These are phyloP conservation scores for Sophora flavescens DNA, from an alignment of 306 rosid genomes.

Conservation along the genomic window DNA sequence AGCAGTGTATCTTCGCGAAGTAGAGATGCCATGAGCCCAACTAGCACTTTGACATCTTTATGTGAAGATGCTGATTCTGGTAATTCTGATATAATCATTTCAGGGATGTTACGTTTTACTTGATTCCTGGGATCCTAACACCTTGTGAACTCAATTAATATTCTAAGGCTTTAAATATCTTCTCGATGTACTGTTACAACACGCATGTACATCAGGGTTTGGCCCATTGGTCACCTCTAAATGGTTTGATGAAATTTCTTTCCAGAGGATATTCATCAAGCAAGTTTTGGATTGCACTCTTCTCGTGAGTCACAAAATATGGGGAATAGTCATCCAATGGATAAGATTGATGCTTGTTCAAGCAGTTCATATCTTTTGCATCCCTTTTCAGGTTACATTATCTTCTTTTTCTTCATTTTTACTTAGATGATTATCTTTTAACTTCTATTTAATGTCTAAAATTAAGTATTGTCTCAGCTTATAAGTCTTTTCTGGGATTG, in stretches of 20 bases:
- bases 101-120: constrained; percentile 26
- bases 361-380: constrained; percentile 50
- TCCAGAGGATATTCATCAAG: constrained; percentile 69
- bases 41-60: constrained; percentile 73
- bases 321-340: constrained; percentile 53
- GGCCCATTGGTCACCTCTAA: constrained; percentile 37
- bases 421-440: constrained; percentile 28
- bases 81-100: constrained; percentile 50
- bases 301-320: constrained; percentile 49
- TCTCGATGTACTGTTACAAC: constrained; percentile 15
- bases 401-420: neutral
- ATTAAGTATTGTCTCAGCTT: constrained; percentile 17
- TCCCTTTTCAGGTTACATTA: constrained; percentile 55
- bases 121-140: neutral
- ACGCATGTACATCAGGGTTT: constrained; percentile 6
- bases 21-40: constrained; percentile 79
- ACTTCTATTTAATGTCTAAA: neutral
- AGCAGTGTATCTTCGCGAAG: constrained; percentile 62
- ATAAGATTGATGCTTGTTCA: constrained; percentile 48
- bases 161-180: constrained; percentile 28
- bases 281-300: constrained; percentile 58
- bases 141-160: constrained; percentile 37
- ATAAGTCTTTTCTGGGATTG: constrained; percentile 40
- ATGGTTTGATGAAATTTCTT: constrained; percentile 41
- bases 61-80: constrained; percentile 94